Percentiles rank a stretch among this genome's conserved stretches.
Conservation (phyloP, 257 asterid genomes). For the Striga asiatica region DNA sequence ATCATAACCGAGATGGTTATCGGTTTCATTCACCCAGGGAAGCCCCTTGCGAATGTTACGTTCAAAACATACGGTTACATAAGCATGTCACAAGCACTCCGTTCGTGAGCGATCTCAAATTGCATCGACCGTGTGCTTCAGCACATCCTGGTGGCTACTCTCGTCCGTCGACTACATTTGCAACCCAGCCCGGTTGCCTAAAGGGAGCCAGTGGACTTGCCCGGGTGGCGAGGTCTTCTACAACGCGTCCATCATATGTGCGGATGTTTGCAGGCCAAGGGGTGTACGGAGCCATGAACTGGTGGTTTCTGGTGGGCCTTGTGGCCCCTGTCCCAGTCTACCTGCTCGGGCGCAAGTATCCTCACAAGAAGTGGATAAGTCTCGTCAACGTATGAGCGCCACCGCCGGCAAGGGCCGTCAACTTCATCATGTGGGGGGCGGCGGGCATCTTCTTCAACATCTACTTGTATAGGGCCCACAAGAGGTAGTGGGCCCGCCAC, state of each 20-base stretch:
- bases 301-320: neutral
- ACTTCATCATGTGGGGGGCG: too few species aligned
- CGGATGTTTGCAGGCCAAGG: too few species aligned
- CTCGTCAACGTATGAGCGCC: too few species aligned
- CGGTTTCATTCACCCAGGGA: neutral
- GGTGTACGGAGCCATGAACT: neutral
- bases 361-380: too few species aligned
- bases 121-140: neutral
- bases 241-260: neutral
- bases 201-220: neutral
- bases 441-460: too few species aligned
- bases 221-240: neutral
- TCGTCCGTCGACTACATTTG: neutral
- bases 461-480: too few species aligned
- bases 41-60: neutral
- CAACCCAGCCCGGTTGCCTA: too few species aligned
- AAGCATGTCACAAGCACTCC: neutral
- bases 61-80: neutral
- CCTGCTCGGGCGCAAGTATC: too few species aligned
- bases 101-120: neutral
- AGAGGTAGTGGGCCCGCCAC: too few species aligned
- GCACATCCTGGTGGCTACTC: neutral
- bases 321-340: too few species aligned
- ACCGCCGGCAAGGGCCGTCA: too few species aligned
- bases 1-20: neutral